Evolutionary conservation across 495 filamentous ascomycete genomes (phyloP), one percentile per base, ranked within the genome.

Genomic region (Cladorrhinum samala): DNA sequence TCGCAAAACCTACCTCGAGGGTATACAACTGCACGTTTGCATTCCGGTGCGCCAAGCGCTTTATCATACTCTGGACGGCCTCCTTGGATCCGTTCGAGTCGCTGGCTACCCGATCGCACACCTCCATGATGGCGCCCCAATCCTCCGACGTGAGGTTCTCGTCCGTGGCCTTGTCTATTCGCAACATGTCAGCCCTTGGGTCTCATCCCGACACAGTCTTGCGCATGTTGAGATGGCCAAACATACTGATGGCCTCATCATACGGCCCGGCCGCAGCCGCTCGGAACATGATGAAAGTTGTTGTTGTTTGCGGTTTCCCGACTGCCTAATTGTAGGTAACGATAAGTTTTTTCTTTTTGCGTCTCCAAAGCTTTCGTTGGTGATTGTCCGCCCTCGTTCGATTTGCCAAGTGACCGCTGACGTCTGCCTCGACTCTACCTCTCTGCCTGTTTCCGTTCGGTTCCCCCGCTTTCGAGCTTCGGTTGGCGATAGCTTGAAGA

Each of bases 1-100:
- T 2, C 17, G 45, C 8, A 20, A 8, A 14, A 39, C 78, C 43
- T 60, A 93, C 90, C 80, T 98, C 93, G 52, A 98, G 78, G 17
- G 93, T 97, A 66, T 98, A 98, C 27, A 98, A 78, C 72, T 98
- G 93, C n/a, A 98, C 93, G 71, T 98, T 97, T 52, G 93, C 93
- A 72, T 98, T 98, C 55, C 93, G 83, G 72, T 98, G 92, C 51
- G 93, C 94, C 57, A 98, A 77, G 53, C 93, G 79, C 73, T 96
- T 97, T 68, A 97, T 98, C 78, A 98, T 79, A 54, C 88, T 86
- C 56, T 90, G 88, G 55, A 97, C 89, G 16, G 84, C 91, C 74
- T 97, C 92, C 72, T 95, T 95, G 47, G 90, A 79, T 40, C 91
- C 81, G 64, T 74, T 78, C 41, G 67, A 48, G 50, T 78, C 70